These are phyloP conservation scores for Penicillium sp. DNA, from an alignment of 2,329 filamentous ascomycete species.

Conservation along the genomic window DNA sequence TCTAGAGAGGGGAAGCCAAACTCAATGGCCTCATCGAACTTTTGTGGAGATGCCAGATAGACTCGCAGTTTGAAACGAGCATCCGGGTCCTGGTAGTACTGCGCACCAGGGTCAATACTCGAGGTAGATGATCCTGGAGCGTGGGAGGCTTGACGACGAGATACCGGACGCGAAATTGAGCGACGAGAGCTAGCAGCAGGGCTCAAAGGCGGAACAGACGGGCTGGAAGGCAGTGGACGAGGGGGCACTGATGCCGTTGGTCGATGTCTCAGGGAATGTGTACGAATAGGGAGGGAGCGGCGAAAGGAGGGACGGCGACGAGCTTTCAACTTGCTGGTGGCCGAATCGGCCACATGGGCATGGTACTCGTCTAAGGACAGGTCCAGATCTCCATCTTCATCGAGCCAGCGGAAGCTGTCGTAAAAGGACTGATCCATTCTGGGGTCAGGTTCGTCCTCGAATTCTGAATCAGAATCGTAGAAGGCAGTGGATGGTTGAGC, in stretches of 20 bases:
- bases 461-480: conserved; percentile 26
- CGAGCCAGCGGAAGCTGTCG: conserved; percentile 68
- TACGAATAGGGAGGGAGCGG: conserved; percentile 66
- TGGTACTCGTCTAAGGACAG: conserved; percentile 68
- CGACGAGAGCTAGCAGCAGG: conserved; percentile 23
- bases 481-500: conserved; percentile 23
- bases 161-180: conserved; percentile 39
- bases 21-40: conserved; percentile 91
- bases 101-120: conserved; percentile 64
- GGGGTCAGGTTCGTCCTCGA: conserved; percentile 26
- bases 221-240: conserved; percentile 34
- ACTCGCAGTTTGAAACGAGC: conserved; percentile 78
- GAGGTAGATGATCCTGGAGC: conserved; percentile 48
- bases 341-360: conserved; percentile 52
- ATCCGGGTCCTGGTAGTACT: conserved; percentile 86
- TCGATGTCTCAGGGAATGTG: conserved; percentile 55
- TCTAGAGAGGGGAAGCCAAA: conserved; percentile 71
- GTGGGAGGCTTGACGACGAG: conserved; percentile 50
- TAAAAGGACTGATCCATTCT: conserved; percentile 54
- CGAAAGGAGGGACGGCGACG: conserved; percentile 57
- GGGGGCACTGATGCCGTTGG: conserved; percentile 40
- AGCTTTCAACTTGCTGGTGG: conserved; percentile 26
- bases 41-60: conserved; percentile 82
- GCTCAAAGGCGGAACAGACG: conserved; percentile 38
- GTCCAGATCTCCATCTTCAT: conserved; percentile 67